Evolutionary conservation across 805 yeast genomes (phyloP), one percentile per base, ranked within the genome.

Genomic region (Suhomyces sp.): DNA sequence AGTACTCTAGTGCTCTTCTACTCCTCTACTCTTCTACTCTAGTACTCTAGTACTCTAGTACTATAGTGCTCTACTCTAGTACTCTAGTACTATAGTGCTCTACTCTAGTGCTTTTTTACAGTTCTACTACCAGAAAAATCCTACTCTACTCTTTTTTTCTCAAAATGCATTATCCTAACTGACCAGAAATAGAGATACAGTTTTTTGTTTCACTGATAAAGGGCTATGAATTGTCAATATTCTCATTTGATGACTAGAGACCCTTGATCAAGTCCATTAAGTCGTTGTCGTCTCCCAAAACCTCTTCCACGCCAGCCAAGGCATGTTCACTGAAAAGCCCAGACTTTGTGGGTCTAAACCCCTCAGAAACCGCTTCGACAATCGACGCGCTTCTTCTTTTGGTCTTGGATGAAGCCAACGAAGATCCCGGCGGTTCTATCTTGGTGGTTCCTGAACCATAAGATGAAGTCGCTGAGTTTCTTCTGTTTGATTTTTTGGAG

Each of bases 271-370:
- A 66, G 7, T 77, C 75, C 78, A 75, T 70, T 50, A 75, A 61
- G 56, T 75, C 79, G 51, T 65, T 63, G 57, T 75, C 79, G 35
- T 83, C 89, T 19, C 82, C 82, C 46, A 84, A 64, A 10, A 80
- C 75, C 57, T 87, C 89, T 61, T 88, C 94, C 40, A 88, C 89
- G 60, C 85, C 89, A 8, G 84, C 83, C 60, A 88, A 66, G 2
- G 89, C 84, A 53, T 81, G 82, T 64, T 87, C 94, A 62, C 87
- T 85, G 65, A 87, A 87, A 51, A 88, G 69, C 4, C 96, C 96
- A 55, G 83, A 81, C 60, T 82, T 86, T 0, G 96, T 88, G 17
- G 86, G 83, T 56, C 93, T 73, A 58, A 83, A 72, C 9, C 92
- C 92, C 63, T 87, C 93, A 8, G 83, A 80, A 7, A 85, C 86